Evolutionary conservation across 139 green algal species (phyloP).

Genomic region (Coccomyxa sp.): DNA sequence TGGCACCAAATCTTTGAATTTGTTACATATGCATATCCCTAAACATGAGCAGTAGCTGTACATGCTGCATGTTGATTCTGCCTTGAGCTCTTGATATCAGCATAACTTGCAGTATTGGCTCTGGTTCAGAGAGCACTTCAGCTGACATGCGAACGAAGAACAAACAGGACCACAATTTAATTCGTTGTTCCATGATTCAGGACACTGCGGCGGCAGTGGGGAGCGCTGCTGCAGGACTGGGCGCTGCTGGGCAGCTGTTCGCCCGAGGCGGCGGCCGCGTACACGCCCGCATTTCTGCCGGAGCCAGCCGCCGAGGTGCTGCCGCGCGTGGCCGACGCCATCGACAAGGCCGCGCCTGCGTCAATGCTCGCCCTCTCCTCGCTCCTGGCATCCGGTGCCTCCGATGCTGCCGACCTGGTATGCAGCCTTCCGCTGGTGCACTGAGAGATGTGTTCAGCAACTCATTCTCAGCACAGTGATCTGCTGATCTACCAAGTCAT

Average conservation of each 20-base stretch:
- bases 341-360: constrained; percentile 24
- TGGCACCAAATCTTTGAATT: neutral
- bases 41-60: neutral
- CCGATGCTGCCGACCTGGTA: too few relatives aligned
- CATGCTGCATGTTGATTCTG: too few relatives aligned
- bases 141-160: too few relatives aligned
- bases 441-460: too few relatives aligned
- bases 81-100: too few relatives aligned
- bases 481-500: too few relatives aligned
- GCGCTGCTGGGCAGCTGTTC: constrained; percentile 26
- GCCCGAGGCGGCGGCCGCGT: constrained; percentile 21
- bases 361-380: neutral
- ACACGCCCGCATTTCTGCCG: constrained; percentile 32
- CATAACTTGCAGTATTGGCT: too few relatives aligned
- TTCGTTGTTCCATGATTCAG: neutral
- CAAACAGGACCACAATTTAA: too few relatives aligned
- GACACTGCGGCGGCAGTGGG: constrained; percentile 38
- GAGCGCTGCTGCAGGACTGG: constrained; percentile 53
- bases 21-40: constrained; percentile 1
- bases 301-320: constrained; percentile 29
- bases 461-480: too few relatives aligned
- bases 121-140: too few relatives aligned
- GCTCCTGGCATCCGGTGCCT: neutral
- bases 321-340: constrained; percentile 7
- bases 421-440: too few relatives aligned